phyloP scores from a whole-genome alignment of 1,284 basidiomycete genomes.

The Puccinia novopanici region DNA sequence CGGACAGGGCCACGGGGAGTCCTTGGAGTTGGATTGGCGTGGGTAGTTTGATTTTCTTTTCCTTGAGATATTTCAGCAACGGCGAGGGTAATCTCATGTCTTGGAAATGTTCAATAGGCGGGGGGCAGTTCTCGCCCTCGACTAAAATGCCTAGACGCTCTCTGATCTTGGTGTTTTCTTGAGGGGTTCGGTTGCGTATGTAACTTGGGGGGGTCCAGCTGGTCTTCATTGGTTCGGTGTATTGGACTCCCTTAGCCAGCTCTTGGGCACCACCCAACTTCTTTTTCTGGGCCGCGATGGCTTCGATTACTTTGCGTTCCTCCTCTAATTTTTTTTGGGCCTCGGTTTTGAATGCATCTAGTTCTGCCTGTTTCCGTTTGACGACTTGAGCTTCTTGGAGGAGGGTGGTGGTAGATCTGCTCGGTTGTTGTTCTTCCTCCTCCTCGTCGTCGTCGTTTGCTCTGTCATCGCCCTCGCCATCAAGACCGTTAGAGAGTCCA shows the following conservation, averaged over 20 bases:
- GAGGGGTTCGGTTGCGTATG: slow-evolving; percentile 66
- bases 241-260: slow-evolving; percentile 86
- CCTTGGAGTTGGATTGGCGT: slow-evolving; percentile 98
- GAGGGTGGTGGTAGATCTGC: slow-evolving; percentile 64
- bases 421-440: slow-evolving; percentile 1
- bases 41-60: slow-evolving; percentile 80
- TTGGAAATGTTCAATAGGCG: slow-evolving; percentile 88
- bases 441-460: slow-evolving; percentile 27
- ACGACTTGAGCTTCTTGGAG: slow-evolving; percentile 90
- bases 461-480: slow-evolving; percentile 4
- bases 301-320: slow-evolving; percentile 85
- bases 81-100: slow-evolving; percentile 96
- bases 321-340: slow-evolving; percentile 80
- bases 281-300: slow-evolving; percentile 77
- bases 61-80: slow-evolving; percentile 77
- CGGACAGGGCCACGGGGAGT: slow-evolving; percentile 76
- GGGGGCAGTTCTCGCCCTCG: slow-evolving; percentile 82
- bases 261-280: slow-evolving; percentile 91
- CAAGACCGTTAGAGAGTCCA: background rate
- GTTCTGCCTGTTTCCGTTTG: slow-evolving; percentile 71
- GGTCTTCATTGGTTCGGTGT: slow-evolving; percentile 80
- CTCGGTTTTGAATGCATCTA: slow-evolving; percentile 44
- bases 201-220: slow-evolving; percentile 81
- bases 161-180: slow-evolving; percentile 73
- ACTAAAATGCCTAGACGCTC: slow-evolving; percentile 89